Evolutionary conservation across 208 protist species (phyloP).

Genomic region (Leishmania tropica): DNA sequence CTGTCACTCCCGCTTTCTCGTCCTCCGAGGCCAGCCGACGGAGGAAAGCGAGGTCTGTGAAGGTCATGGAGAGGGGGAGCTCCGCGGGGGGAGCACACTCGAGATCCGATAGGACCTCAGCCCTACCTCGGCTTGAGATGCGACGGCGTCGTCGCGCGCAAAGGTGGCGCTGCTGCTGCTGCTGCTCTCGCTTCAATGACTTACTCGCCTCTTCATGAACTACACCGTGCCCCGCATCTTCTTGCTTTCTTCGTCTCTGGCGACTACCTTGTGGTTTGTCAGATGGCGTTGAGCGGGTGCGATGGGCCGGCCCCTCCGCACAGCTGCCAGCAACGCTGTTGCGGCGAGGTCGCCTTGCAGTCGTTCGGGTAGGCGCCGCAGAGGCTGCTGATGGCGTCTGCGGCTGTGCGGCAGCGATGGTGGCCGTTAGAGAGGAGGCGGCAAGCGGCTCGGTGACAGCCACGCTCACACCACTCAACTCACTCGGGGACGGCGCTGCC

Average conservation of each 20-base stretch:
- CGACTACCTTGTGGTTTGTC: background rate
- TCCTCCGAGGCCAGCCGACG: conserved; percentile 6
- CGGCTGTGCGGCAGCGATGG: background rate
- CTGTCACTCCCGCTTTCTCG: background rate
- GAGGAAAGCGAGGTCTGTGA: conserved; percentile 31
- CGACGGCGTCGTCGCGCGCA: background rate
- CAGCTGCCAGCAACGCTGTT: background rate
- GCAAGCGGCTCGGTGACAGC: conserved; percentile 5
- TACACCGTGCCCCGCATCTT: background rate
- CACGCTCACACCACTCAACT: background rate
- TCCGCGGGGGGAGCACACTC: background rate
- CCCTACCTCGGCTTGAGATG: background rate
- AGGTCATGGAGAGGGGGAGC: conserved; percentile 20
- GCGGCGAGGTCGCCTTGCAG: conserved; percentile 2
- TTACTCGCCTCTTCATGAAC: background rate
- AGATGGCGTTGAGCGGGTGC: background rate
- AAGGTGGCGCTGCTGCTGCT: background rate
- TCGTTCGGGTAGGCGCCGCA: background rate
- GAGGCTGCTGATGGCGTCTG: background rate
- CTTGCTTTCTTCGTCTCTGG: background rate
- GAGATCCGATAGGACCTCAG: background rate
- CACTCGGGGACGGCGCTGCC: background rate
- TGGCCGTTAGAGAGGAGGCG: background rate
- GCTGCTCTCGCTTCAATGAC: background rate
- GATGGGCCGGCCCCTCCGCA: background rate